Evolutionary conservation across 2,329 filamentous ascomycete species (phyloP).

Genomic region (Aureobasidium sp.): DNA sequence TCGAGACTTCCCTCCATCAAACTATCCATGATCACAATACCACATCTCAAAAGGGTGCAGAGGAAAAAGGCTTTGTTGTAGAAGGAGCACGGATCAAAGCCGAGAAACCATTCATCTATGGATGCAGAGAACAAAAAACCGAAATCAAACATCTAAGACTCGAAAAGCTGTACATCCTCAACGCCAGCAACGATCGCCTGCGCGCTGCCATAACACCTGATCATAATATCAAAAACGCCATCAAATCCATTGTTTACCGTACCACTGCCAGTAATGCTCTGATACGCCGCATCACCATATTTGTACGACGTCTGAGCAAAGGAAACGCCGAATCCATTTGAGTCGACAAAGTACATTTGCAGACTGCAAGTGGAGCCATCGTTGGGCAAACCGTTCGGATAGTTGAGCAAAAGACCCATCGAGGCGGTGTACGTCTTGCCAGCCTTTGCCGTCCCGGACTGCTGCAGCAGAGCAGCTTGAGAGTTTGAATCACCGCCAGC

Average conservation of each 20-base stretch:
- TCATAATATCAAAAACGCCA: neutral
- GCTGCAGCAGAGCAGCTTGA: conserved; percentile 5
- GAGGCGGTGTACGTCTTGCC: neutral
- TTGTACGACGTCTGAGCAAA: neutral
- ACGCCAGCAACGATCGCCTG: conserved; percentile 1
- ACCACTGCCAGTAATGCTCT: conserved; percentile 1
- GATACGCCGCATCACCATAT: conserved; percentile 4
- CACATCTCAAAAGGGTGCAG: neutral
- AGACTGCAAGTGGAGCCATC: conserved; percentile 3
- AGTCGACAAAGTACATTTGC: conserved; percentile 10
- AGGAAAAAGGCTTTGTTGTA: neutral
- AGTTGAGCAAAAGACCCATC: conserved; percentile 10
- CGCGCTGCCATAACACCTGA: conserved; percentile 9
- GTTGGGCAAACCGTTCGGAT: neutral
- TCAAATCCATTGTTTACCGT: neutral
- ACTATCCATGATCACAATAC: neutral
- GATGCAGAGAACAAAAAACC: neutral
- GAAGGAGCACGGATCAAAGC: neutral
- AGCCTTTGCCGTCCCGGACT: neutral
- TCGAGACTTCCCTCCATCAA: too few relatives aligned
- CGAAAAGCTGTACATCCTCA: conserved; percentile 5
- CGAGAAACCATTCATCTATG: neutral
- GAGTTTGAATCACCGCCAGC: conserved; percentile 6
- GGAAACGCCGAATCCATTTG: neutral
- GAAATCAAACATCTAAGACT: neutral